phyloP scores from a whole-genome alignment of 495 filamentous ascomycete species.

The Staphylotrichum tortipilum region DNA sequence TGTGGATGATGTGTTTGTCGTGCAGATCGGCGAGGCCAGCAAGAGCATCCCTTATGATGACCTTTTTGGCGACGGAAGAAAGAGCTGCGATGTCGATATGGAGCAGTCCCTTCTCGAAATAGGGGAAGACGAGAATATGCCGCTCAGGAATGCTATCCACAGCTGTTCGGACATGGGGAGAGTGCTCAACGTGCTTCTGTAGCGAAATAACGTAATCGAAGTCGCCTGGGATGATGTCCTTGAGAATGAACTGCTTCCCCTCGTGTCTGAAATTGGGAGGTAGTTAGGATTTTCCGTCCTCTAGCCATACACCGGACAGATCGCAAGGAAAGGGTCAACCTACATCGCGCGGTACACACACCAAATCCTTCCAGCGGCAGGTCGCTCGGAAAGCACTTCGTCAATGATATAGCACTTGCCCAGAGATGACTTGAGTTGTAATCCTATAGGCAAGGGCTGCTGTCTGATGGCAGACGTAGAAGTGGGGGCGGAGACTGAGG shows the following conservation, averaged over 20 bases:
- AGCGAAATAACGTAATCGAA: neutral
- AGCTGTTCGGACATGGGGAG: constrained; percentile 4
- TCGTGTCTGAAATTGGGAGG: neutral
- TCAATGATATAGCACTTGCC: constrained; percentile 5
- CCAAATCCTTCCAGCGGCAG: constrained; percentile 1
- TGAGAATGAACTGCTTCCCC: constrained; percentile 5
- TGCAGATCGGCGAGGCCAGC: constrained; percentile 2
- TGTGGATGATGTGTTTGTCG: constrained; percentile 4
- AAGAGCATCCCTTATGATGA: constrained; percentile 1
- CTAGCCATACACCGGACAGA: neutral
- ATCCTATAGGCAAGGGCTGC: neutral
- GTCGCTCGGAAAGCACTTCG: constrained; percentile 6
- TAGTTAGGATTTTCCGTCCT: neutral
- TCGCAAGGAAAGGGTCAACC: constrained; percentile 3
- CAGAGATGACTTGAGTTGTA: constrained; percentile 2
- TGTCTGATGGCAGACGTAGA: neutral
- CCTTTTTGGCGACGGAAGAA: constrained; percentile 2
- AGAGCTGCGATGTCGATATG: constrained; percentile 2
- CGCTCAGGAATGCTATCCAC: constrained; percentile 3
- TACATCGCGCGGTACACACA: constrained; percentile 3
- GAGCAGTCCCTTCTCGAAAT: constrained; percentile 3
- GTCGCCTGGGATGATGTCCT: constrained; percentile 3
- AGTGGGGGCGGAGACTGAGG: neutral
- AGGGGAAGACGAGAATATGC: constrained; percentile 4
- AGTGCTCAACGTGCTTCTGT: constrained; percentile 7